Evolutionary conservation across 805 yeast genomes (phyloP), one percentile per base, ranked within the genome.

Genomic region (Kluyveromyces siamensis): DNA sequence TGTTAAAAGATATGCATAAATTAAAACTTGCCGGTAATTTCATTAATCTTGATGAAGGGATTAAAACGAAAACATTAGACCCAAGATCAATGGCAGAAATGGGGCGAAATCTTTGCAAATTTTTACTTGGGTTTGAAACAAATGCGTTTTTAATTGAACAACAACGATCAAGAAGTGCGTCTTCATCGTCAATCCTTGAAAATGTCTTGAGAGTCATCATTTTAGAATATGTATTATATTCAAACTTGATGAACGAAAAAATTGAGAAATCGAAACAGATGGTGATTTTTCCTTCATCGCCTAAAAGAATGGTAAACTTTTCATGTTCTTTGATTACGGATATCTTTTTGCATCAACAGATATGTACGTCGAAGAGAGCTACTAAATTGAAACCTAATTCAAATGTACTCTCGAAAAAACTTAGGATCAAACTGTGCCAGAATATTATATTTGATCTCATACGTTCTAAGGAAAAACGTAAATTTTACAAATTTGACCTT

Each of bases 151-250:
- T 80, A 10, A 63, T 81, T 2, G 87, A 82, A 55, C 57, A 79
- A 49, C 87, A 82, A 58, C 56, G 87, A 38, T 67, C 74, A 39
- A 67, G 86, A 45, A 70, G 79, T 0, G 63, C 63, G 52, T 76
- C 82, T 0, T 66, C 75, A 1, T 65, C 69, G 10, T 61, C 60
- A 16, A 73, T 81, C 1, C 65, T 77, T 6, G 83, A 80, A 48
- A 71, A 73, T 48, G 72, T 81, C 2, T 58, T 80, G 27, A 70
- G 73, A 45, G 73, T 78, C 5, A 81, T 79, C 48, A 69, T 79
- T 19, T 55, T 81, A 35, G 87, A 81, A 55, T 64, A 65, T 35
- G 41, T 63, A 8, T 50, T 65, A 1, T 63, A 42, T 44, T 52
- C 58, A 7, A 50, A 52, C 16, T 38, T 60, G 13, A 37, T 44